These are phyloP conservation scores for Wickerhamomyces sp. DNA, from an alignment of 1,139 yeast genomes.

Conservation along the genomic window DNA sequence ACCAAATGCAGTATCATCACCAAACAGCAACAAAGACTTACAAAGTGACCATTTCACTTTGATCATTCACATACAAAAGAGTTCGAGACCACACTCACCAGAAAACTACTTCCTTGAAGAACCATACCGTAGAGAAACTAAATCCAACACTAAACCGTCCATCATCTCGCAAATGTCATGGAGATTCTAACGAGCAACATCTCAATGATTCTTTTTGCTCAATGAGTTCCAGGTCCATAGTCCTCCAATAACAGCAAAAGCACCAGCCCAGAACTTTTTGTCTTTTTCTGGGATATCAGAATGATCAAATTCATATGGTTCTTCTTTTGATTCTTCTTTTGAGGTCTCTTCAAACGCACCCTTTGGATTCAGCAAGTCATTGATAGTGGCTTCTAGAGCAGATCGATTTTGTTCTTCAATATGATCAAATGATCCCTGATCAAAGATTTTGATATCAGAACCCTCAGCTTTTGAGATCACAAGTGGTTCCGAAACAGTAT, in stretches of 20 bases:
- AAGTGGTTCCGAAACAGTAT: slow-evolving; percentile 9
- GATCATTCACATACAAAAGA: no score
- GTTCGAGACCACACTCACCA: no score
- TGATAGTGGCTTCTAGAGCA: slow-evolving; percentile 6
- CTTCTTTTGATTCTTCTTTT: slow-evolving; percentile 3
- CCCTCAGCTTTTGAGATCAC: slow-evolving; percentile 22
- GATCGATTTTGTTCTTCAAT: slow-evolving; percentile 12
- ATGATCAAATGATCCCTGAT: slow-evolving; percentile 13
- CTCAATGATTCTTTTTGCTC: slow-evolving; percentile 1
- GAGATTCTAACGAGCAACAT: no score
- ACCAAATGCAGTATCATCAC: no score
- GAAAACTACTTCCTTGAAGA: no score
- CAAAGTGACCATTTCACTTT: no score
- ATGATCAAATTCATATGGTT: slow-evolving; percentile 20
- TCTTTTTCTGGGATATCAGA: slow-evolving; percentile 13
- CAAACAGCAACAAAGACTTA: no score
- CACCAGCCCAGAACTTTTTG: slow-evolving; percentile 16
- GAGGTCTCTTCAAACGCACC: slow-evolving; percentile 3
- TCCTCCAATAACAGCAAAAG: slow-evolving; percentile 17
- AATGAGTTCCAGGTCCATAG: slow-evolving; percentile 21
- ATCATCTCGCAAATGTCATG: no score
- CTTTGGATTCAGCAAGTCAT: neutral
- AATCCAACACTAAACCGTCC: no score
- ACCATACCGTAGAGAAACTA: no score
- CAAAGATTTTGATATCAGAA: slow-evolving; percentile 19